phyloP scores from a whole-genome alignment of 495 filamentous ascomycete genomes.

The Clavariopsis aquatica region DNA sequence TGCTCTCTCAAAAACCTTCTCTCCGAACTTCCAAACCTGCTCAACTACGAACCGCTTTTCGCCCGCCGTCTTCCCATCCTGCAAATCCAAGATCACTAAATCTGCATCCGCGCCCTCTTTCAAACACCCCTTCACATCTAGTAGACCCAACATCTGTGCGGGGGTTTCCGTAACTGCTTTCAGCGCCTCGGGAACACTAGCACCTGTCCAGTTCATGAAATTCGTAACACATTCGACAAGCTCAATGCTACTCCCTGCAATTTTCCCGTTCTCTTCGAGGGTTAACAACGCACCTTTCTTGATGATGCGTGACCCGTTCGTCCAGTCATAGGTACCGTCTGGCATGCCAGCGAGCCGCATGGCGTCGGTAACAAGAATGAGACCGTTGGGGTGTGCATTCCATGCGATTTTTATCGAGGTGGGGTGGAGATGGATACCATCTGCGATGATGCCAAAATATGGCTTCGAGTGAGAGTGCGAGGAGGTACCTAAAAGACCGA shows the following conservation, averaged over 20 bases:
- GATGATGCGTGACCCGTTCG: conserved; percentile 68
- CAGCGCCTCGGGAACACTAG: conserved; percentile 63
- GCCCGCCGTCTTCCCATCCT: conserved; percentile 46
- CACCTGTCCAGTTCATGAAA: conserved; percentile 70
- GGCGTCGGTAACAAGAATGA: conserved; percentile 68
- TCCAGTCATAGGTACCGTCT: conserved; percentile 78
- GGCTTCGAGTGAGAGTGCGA: conserved; percentile 50
- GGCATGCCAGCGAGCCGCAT: conserved; percentile 68
- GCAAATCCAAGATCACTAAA: conserved; percentile 68
- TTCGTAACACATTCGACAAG: conserved; percentile 81
- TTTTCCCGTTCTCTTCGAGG: conserved; percentile 66
- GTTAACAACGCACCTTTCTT: conserved; percentile 69
- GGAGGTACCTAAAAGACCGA: conserved; percentile 64
- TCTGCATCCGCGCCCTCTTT: conserved; percentile 76
- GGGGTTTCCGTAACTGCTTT: conserved; percentile 71
- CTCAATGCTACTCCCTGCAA: conserved; percentile 71
- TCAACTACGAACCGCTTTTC: conserved; percentile 61
- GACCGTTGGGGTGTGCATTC: conserved; percentile 61
- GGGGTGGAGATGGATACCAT: conserved; percentile 68
- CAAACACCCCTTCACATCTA: conserved; percentile 66
- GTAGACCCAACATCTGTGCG: conserved; percentile 69
- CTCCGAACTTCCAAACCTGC: conserved; percentile 77
- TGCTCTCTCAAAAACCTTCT: conserved; percentile 33
- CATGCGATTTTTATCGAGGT: conserved; percentile 64
- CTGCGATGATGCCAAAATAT: conserved; percentile 66